phyloP scores from a whole-genome alignment of 176 grass and related monocot genomes.

The Saccharum officinarum region DNA sequence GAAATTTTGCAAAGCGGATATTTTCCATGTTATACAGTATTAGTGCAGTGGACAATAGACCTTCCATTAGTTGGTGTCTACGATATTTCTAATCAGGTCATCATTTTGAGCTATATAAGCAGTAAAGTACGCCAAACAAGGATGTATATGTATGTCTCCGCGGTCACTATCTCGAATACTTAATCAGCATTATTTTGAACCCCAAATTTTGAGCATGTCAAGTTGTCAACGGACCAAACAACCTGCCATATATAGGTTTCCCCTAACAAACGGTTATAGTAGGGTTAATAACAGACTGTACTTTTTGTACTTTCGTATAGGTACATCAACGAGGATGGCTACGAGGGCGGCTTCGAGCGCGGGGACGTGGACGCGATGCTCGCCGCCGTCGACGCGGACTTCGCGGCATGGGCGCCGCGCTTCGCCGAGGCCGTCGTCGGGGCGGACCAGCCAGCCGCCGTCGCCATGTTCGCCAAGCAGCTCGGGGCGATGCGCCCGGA shows the following conservation, averaged over 20 bases:
- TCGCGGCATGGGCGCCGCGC: constrained; percentile 45
- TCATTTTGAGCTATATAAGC: too few relatives aligned
- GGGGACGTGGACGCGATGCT: constrained; percentile 55
- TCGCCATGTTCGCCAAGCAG: constrained; percentile 42
- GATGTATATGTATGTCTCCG: too few relatives aligned
- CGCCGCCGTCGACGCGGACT: constrained; percentile 45
- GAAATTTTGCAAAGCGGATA: not conserved
- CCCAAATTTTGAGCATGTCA: not conserved
- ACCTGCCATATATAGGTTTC: not conserved
- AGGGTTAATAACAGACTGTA: not conserved
- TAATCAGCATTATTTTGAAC: too few relatives aligned
- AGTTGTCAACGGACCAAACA: not conserved
- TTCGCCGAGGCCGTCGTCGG: constrained; percentile 56
- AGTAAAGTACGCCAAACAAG: too few relatives aligned
- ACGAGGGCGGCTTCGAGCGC: constrained; percentile 70
- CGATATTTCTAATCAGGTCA: too few relatives aligned
- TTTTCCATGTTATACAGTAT: not conserved
- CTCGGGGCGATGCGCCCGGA: constrained; percentile 62
- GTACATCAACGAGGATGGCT: constrained; percentile 73
- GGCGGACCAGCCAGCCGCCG: constrained; percentile 23
- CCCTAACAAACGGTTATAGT: not conserved
- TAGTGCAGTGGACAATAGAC: not conserved
- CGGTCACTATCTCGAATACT: too few relatives aligned
- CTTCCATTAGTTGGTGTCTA: not conserved
- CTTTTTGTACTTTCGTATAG: constrained; percentile 14